Percentiles rank a stretch among this genome's conserved stretches.
phyloP scores from a whole-genome alignment of 257 asterid genomes.

The Solanum pennellii region DNA sequence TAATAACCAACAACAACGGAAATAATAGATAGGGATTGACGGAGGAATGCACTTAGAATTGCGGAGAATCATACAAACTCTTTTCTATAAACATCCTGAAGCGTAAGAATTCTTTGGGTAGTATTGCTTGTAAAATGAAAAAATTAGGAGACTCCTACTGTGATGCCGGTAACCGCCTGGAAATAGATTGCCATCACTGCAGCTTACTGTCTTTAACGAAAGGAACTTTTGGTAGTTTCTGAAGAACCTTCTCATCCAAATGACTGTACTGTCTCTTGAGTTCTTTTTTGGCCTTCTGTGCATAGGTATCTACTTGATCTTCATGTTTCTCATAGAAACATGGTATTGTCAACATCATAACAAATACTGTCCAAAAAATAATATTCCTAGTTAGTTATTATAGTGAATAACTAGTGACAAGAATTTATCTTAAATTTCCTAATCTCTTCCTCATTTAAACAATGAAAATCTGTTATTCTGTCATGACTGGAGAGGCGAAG shows the following conservation, averaged over 20 bases:
- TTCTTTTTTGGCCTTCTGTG: conserved; percentile 57
- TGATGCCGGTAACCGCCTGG: background rate
- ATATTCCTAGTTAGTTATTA: background rate
- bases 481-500: background rate
- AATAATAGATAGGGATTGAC: background rate
- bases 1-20: background rate
- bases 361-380: conserved; percentile 28
- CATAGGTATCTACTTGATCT: conserved; percentile 73
- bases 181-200: conserved; percentile 18
- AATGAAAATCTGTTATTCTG: background rate
- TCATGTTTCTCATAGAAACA: conserved; percentile 78
- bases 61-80: background rate
- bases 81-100: background rate
- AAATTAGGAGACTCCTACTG: background rate
- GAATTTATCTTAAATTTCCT: background rate
- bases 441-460: background rate
- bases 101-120: background rate
- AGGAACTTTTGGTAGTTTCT: conserved; percentile 71
- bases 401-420: background rate
- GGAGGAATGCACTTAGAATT: background rate
- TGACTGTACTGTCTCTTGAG: conserved; percentile 65
- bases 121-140: background rate
- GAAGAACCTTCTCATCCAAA: conserved; percentile 77
- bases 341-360: conserved; percentile 65
- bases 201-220: conserved; percentile 45